Percentiles rank a stretch among this genome's conserved stretches.
These are phyloP conservation scores for Mycena chlorophos DNA, from an alignment of 768 basidiomycete species.

Conservation along the genomic window DNA sequence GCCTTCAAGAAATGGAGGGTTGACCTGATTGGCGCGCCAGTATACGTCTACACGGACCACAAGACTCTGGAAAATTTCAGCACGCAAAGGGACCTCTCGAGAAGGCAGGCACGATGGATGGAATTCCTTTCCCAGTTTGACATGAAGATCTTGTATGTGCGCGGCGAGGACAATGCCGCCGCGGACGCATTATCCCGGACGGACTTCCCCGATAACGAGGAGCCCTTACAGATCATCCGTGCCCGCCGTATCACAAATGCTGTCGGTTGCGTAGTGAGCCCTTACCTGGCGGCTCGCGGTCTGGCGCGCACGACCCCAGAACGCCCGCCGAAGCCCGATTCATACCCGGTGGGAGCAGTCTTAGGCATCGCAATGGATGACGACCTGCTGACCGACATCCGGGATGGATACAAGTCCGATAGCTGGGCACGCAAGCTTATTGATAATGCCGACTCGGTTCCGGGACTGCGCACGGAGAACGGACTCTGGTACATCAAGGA, in stretches of 20 bases:
- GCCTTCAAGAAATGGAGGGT: slow-evolving; percentile 30
- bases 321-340: not conserved
- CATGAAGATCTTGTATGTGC: slow-evolving; percentile 33
- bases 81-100: slow-evolving; percentile 32
- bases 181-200: slow-evolving; percentile 39
- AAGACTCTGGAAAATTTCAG: slow-evolving; percentile 35
- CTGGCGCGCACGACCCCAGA: not conserved
- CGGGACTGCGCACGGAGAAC: no score
- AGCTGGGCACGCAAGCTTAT: no score
- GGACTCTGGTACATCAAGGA: no score
- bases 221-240: not conserved
- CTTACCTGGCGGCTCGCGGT: not conserved
- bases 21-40: slow-evolving; percentile 25
- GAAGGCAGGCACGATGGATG: slow-evolving; percentile 35
- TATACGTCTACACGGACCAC: slow-evolving; percentile 39
- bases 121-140: slow-evolving; percentile 39
- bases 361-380: not conserved
- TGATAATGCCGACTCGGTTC: no score
- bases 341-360: not conserved
- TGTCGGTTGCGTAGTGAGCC: not conserved
- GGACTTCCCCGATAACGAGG: not conserved
- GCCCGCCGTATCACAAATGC: not conserved
- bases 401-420: no score
- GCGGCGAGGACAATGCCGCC: slow-evolving; percentile 34
- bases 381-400: no score